Percentiles rank a stretch among this genome's conserved stretches.
Conservation (phyloP, 1,139 yeast genomes). For the Blastobotrys persicus region DNA sequence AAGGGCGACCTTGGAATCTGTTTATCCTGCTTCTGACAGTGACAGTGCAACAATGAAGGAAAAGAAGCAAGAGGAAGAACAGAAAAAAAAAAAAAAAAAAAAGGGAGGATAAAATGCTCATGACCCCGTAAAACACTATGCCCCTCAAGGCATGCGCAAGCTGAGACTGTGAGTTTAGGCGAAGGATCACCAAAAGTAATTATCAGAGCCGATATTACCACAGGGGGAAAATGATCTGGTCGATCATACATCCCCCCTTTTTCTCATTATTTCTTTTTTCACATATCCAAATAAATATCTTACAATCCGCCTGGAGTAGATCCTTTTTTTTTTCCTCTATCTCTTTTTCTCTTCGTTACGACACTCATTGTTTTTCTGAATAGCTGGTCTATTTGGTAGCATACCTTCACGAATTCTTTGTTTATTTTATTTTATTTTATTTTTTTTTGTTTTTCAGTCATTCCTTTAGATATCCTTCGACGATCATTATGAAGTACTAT, state of each 20-base stretch:
- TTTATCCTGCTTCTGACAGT: no score
- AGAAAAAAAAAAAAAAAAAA: no score
- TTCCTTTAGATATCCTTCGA: neutral
- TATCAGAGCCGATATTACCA: neutral
- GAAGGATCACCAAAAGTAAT: neutral
- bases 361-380: neutral
- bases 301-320: slow-evolving; percentile 7
- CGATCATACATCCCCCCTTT: slow-evolving; percentile 6
- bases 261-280: slow-evolving; percentile 3
- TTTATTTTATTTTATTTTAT: neutral
- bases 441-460: slow-evolving; percentile 4
- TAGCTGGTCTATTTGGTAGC: slow-evolving; percentile 8
- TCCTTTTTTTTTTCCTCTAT: slow-evolving; percentile 4
- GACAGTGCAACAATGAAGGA: no score
- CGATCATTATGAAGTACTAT: slow-evolving; percentile 9
- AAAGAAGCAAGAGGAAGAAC: no score
- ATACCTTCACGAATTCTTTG: neutral
- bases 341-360: neutral
- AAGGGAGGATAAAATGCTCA: no score
- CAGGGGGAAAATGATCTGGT: slow-evolving; percentile 3
- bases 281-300: neutral
- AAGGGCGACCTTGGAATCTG: no score
- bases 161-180: neutral
- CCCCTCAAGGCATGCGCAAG: neutral
- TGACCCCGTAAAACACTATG: no score